Evolutionary conservation across 1,139 yeast genomes (phyloP).

Genomic region (Geotrichum reessii): DNA sequence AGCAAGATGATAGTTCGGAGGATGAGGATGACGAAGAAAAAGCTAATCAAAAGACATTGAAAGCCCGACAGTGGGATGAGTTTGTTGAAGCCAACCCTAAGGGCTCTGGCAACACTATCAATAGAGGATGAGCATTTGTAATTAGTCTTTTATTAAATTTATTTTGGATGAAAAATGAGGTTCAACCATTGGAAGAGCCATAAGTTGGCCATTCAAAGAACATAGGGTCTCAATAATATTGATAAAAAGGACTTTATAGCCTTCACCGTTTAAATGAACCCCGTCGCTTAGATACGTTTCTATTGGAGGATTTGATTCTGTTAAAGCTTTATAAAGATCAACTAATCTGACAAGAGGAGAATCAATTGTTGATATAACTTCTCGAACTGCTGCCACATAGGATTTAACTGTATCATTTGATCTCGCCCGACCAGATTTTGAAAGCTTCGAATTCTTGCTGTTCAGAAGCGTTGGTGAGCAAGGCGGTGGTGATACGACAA

Average conservation of each 20-base stretch:
- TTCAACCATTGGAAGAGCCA: slow-evolving; percentile 13
- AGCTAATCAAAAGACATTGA: slow-evolving; percentile 49
- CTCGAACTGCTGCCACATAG: slow-evolving; percentile 10
- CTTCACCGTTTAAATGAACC: slow-evolving; percentile 19
- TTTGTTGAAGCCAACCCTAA: slow-evolving; percentile 81
- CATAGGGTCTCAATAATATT: not conserved
- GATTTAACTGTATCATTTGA: slow-evolving; percentile 9
- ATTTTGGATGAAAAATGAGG: slow-evolving; percentile 17
- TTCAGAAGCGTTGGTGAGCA: slow-evolving; percentile 14
- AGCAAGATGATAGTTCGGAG: slow-evolving; percentile 44
- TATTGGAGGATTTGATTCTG: not conserved
- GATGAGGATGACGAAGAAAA: slow-evolving; percentile 40
- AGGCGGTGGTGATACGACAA: slow-evolving; percentile 19
- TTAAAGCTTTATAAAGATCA: slow-evolving; percentile 9
- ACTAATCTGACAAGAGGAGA: slow-evolving; percentile 2
- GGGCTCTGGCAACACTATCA: slow-evolving; percentile 81
- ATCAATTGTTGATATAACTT: not conserved
- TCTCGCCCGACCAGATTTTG: slow-evolving; percentile 17
- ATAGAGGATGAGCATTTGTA: slow-evolving; percentile 49
- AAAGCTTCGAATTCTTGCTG: slow-evolving; percentile 13
- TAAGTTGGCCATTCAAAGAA: not conserved
- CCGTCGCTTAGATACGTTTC: slow-evolving; percentile 18
- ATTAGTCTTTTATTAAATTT: not conserved
- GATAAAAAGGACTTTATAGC: slow-evolving; percentile 15
- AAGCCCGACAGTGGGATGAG: slow-evolving; percentile 84